A percentile compares a stretch with the other conserved stretches of the same genome.
phyloP scores from a whole-genome alignment of 164 flowering plant genomes.

The Aristolochia contorta region DNA sequence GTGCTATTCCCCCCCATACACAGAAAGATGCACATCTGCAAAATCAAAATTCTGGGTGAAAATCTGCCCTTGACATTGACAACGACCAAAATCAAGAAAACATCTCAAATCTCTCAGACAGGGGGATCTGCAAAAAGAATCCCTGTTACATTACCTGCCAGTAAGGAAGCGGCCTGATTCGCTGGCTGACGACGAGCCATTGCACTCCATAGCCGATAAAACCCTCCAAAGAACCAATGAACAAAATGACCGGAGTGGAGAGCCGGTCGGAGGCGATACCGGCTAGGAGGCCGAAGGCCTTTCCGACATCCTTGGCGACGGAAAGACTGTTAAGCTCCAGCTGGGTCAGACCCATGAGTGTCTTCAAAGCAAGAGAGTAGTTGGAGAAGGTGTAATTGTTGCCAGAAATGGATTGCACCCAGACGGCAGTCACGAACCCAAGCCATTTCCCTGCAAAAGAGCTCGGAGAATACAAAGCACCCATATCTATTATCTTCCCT shows the following conservation, averaged over 20 bases:
- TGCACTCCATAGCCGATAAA: slow-evolving; percentile 73
- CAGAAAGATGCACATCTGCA: slow-evolving; percentile 69
- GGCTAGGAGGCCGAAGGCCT: slow-evolving; percentile 74
- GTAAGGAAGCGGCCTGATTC: slow-evolving; percentile 52
- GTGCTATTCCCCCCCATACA: slow-evolving; percentile 96
- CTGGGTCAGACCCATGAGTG: slow-evolving; percentile 68
- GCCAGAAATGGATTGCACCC: slow-evolving; percentile 85
- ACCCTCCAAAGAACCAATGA: slow-evolving; percentile 74
- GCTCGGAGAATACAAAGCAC: slow-evolving; percentile 6
- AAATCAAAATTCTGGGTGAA: neutral
- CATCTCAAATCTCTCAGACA: too few species aligned
- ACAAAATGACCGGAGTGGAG: slow-evolving; percentile 46
- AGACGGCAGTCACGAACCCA: slow-evolving; percentile 76
- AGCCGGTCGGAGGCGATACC: slow-evolving; percentile 64
- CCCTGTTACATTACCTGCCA: slow-evolving; percentile 49
- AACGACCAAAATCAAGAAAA: too few species aligned
- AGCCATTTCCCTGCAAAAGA: slow-evolving; percentile 59
- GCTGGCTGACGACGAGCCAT: slow-evolving; percentile 71
- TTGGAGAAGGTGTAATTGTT: slow-evolving; percentile 87
- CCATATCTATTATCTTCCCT: too few species aligned
- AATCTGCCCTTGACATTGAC: too few species aligned
- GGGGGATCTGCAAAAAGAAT: neutral
- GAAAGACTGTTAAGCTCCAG: slow-evolving; percentile 54
- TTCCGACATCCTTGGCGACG: slow-evolving; percentile 3
- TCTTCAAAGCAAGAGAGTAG: slow-evolving; percentile 62